Base-by-base conservation (phyloP, 2,329 filamentous ascomycete species). In the Diplodia corticola region DNA sequence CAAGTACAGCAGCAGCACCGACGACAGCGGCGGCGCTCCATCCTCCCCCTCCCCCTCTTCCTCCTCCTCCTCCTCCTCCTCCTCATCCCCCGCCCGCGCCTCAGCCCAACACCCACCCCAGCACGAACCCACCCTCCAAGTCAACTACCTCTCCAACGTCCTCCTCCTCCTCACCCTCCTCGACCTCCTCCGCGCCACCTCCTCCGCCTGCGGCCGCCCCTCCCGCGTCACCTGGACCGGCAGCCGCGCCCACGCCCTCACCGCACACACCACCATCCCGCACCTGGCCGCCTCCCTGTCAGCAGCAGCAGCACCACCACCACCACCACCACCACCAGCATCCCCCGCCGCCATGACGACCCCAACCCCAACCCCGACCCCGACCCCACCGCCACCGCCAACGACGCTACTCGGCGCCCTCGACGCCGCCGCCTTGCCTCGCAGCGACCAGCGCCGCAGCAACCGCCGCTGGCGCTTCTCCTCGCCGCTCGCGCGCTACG, bases 121-220 rank as follows among this genome's bases (percentile, higher is more conserved):
- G 10, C 55, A 60, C 55, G 55, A 60, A n/a, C 35, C 15, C 35
- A n/a, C 30, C 10, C 22, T 60, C 1, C 37, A 48, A n/a, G 44
- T 60, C 35, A 60, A 60, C 26, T 60, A 48, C 28, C 55, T 60
- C 22, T 46, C 55, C 9, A 44, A 44, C 20, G 55, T 46, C 22
- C 35, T 28, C 22, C 55, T 60, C 9, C 55, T 60, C 6, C 37
- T 60, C 9, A 5, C 22, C 15, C 55, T 60, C 6, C 55, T 60
- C 6, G 37, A 37, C 22, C 55, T 48, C 13, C 55, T 60, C 15
- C 55, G 37, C 9, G 37, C 33, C 9, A 24, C 33, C 15, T 37
- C 54, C 13, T 46, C 53, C 26, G 20, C 17, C n/a, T 7, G 17
- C 4, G 13, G 49, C 22, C 24, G 22, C 24, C 12, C 55, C 6